Evolutionary conservation across 768 basidiomycete species (phyloP), one percentile per base, ranked within the genome.

Genomic region (Leccinum broughii): DNA sequence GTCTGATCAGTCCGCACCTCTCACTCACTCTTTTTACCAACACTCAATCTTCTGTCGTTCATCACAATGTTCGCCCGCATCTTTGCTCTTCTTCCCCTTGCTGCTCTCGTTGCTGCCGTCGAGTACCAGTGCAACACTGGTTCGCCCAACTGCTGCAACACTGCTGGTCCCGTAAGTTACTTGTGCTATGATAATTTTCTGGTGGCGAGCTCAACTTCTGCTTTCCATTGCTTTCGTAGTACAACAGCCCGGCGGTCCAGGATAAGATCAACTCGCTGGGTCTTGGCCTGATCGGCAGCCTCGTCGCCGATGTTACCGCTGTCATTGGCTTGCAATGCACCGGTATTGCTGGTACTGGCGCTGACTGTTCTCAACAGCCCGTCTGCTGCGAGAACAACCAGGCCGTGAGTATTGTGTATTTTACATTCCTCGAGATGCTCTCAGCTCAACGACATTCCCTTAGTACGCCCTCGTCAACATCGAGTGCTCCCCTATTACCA

Each of bases 231-330:
- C 17, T 41, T 3, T 9, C 13, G 39, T 17, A 39, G 37, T 15
- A 14, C 37, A 39, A 14, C 15, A 17, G 7, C 37, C 37, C 37
- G 6, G 37, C 10, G 20, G 4, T 48, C 46, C n/a, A 5, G 9
- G 13, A 10, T 8, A 4, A 48, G 1, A 22, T 22, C 3, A 13
- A 2, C 1, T 48, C 46, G 46, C 0, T 13, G 9, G 22, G 22
- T 24, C 3, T 48, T 14, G 46, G n/a, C 10, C 0, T 20, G 15
- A 2, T 50, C 4, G 49, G 20, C 8, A 3, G 13, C 24, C 15
- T 50, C 3, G 6, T 1, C n/a, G 3, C 8, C 14, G 2, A 1
- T 9, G 49, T 13, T 2, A 3, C 0, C 6, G 49, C 24, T 8
- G 1, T 30, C 26, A 0, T 50, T 15, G 49, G 49, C 15, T 17